Evolutionary conservation across 768 basidiomycete genomes (phyloP), one percentile per base, ranked within the genome.

Genomic region (Russula abietina): DNA sequence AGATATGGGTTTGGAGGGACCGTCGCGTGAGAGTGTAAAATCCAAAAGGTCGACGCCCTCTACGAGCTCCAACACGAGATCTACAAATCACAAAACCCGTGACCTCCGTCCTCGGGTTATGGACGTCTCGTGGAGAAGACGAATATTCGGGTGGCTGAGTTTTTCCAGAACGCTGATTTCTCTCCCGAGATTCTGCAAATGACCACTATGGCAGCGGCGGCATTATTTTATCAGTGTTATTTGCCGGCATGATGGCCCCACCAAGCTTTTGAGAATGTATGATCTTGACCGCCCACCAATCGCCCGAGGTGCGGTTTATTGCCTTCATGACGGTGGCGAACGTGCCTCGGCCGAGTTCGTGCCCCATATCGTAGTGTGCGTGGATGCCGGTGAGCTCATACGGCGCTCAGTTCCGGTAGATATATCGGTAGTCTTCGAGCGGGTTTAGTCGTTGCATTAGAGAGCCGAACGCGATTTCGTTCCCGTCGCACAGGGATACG

Each of bases 241-340:
- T 54, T 11, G 73, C 73, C 4, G 45, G 5, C 22, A n/a, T 1
- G 8, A 26, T 58, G 36, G 57, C 36, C 52, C 36, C 32, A 39
- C 76, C 77, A 60, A 80, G 76, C 77, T 79, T 76, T 67, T 63
- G 75, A 14, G 71, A 78, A 49, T 85, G 79, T 63, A 95, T 92
- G 77, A 93, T 87, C 78, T 98, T 98, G 73, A 95, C 85, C 0
- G 96, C 96, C 65, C 82, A 87, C 80, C 85, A 85, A 60, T 81
- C 75, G 12, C 92, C 92, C 12, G 87, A 88, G 24, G 75, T 72
- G 11, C 85, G 83, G 67, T 85, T 81, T 50, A 94, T 78, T 1
- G 91, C 93, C 71, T 88, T 90, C 77, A 87, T 82, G 22, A 98
- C 96, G 11, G 87, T 88, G 4, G 93, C 96, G 71, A 97, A 98